Evolutionary conservation across 345 rosid species (phyloP).

Genomic region (Erucastrum elatum): DNA sequence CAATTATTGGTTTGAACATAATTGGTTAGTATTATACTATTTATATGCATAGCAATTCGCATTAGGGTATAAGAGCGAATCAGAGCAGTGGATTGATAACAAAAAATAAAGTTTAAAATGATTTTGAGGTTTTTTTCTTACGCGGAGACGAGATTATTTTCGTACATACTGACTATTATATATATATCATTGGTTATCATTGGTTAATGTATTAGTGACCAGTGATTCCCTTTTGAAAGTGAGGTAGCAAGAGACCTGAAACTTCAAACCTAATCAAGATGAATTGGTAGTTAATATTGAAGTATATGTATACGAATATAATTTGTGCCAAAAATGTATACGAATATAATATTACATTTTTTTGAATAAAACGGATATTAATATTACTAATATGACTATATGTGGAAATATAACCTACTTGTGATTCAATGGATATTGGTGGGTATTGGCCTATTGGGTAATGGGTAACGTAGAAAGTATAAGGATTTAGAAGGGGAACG

Average conservation of each 20-base stretch:
- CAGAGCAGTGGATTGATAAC: background rate
- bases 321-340: too few relatives aligned
- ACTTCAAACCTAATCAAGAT: conserved; percentile 34
- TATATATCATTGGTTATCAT: background rate
- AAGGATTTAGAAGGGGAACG: conserved; percentile 28
- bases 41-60: background rate
- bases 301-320: background rate
- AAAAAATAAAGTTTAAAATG: background rate
- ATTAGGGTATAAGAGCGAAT: background rate
- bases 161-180: background rate
- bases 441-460: background rate
- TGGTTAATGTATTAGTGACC: background rate
- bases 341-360: too few relatives aligned
- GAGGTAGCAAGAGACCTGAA: background rate
- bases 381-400: background rate
- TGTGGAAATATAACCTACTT: conserved; percentile 5
- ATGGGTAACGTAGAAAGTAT: conserved; percentile 8
- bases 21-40: background rate
- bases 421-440: conserved; percentile 2
- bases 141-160: background rate
- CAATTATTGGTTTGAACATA: background rate
- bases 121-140: background rate
- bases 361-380: background rate
- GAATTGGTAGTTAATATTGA: background rate
- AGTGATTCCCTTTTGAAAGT: conserved; percentile 13